phyloP scores from a whole-genome alignment of 371 early-diverging fungal genomes.

The Blastocladiella emersonii region DNA sequence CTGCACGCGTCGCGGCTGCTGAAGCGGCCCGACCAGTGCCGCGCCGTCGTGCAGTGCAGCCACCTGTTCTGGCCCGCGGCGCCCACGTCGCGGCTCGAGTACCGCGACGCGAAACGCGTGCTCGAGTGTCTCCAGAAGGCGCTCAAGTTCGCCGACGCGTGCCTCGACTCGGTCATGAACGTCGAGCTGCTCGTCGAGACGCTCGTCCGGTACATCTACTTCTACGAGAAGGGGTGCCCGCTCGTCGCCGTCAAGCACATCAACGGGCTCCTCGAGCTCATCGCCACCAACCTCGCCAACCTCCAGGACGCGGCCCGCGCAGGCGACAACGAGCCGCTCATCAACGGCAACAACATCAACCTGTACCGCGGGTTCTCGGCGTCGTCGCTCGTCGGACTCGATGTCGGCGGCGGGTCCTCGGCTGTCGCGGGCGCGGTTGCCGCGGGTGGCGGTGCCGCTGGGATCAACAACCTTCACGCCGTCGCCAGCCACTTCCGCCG shows the following conservation, averaged over 20 bases:
- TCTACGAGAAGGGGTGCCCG: conserved; percentile 68
- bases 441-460: background rate
- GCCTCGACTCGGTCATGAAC: conserved; percentile 67
- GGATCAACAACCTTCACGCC: background rate
- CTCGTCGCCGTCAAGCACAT: conserved; percentile 69
- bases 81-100: conserved; percentile 9
- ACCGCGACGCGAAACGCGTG: conserved; percentile 64
- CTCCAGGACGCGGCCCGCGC: background rate
- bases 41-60: conserved; percentile 55
- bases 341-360: background rate
- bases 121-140: conserved; percentile 78
- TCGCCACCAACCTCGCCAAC: conserved; percentile 31
- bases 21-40: conserved; percentile 83
- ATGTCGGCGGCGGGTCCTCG: background rate
- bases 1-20: conserved; percentile 72
- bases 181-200: conserved; percentile 82
- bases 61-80: conserved; percentile 75
- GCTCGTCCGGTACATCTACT: conserved; percentile 71
- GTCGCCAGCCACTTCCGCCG: background rate
- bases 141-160: conserved; percentile 74
- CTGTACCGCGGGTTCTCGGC: background rate
- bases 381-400: background rate
- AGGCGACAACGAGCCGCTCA: background rate
- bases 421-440: background rate
- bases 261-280: conserved; percentile 76